Percentiles rank a stretch among this genome's conserved stretches.
These are phyloP conservation scores for Hyphopichia khmerensis DNA, from an alignment of 1,139 yeast genomes.

Conservation along the genomic window DNA sequence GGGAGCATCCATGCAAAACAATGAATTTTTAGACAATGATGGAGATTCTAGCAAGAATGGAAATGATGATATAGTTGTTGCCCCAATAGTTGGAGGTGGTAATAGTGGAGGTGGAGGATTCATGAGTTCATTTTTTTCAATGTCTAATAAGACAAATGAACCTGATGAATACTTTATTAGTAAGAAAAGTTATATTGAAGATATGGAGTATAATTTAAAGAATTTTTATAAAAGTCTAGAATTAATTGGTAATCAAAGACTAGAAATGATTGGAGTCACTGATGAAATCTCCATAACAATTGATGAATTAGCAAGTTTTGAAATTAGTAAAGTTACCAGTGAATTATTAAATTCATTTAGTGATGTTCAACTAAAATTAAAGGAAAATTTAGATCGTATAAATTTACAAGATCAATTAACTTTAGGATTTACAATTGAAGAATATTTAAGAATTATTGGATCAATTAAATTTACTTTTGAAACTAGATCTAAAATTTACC, in stretches of 20 bases:
- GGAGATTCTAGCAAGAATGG: slow-evolving; percentile 8
- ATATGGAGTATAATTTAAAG: slow-evolving; percentile 70
- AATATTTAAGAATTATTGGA: slow-evolving; percentile 74
- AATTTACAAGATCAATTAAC: slow-evolving; percentile 86
- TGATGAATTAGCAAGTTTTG: slow-evolving; percentile 73
- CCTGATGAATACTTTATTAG: slow-evolving; percentile 76
- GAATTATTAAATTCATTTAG: slow-evolving; percentile 60
- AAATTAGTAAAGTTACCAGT: slow-evolving; percentile 67
- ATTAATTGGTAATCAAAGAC: slow-evolving; percentile 69
- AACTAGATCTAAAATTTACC: slow-evolving; percentile 70
- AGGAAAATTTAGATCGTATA: slow-evolving; percentile 74
- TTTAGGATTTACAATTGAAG: slow-evolving; percentile 84
- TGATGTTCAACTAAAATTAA: slow-evolving; percentile 66
- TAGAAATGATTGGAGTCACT: slow-evolving; percentile 56
- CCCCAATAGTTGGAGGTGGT: slow-evolving; percentile 19
- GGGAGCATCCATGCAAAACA: slow-evolving; percentile 47
- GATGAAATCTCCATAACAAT: slow-evolving; percentile 54
- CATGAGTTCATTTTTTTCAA: slow-evolving; percentile 61
- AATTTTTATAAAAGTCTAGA: slow-evolving; percentile 73
- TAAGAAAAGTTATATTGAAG: slow-evolving; percentile 67
- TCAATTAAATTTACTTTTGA: slow-evolving; percentile 75
- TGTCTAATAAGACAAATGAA: slow-evolving; percentile 64
- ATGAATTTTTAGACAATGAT: slow-evolving; percentile 39
- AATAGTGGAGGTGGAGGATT: slow-evolving; percentile 44
- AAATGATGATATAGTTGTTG: slow-evolving; percentile 23